Evolutionary conservation across 768 basidiomycete species (phyloP).

Genomic region (Udeniomyces megalosporus): DNA sequence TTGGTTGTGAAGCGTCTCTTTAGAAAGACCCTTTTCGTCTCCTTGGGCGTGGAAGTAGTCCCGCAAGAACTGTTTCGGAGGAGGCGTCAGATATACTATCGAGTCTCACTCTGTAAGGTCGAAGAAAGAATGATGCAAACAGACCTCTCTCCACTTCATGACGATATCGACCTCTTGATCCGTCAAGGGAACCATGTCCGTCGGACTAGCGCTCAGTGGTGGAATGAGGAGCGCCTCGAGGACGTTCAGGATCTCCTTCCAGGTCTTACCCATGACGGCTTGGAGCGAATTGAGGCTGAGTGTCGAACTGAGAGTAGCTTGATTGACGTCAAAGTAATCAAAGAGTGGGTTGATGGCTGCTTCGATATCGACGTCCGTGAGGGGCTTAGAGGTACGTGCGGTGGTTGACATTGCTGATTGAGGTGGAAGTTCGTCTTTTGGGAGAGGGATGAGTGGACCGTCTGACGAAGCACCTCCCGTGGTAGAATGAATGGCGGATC

Average conservation of each 20-base stretch:
- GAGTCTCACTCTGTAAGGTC: not conserved
- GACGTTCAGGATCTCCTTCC: slow-evolving; percentile 84
- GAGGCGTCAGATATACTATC: not conserved
- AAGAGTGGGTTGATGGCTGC: slow-evolving; percentile 78
- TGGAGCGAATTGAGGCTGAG: slow-evolving; percentile 57
- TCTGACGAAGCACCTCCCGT: not conserved
- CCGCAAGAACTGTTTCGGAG: slow-evolving; percentile 51
- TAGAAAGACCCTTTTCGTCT: slow-evolving; percentile 63
- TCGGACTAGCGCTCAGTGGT: slow-evolving; percentile 64
- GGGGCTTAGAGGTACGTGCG: slow-evolving; percentile 21
- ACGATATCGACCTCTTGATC: slow-evolving; percentile 97
- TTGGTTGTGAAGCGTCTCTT: slow-evolving; percentile 76
- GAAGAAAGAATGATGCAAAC: not conserved
- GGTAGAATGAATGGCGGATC: slow-evolving; percentile 6
- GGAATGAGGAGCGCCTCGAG: slow-evolving; percentile 82
- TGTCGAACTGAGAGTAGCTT: slow-evolving; percentile 76
- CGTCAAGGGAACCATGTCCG: slow-evolving; percentile 76
- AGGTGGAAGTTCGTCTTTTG: slow-evolving; percentile 11
- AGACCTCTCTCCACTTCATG: slow-evolving; percentile 84
- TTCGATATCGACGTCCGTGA: slow-evolving; percentile 89
- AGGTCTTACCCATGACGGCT: slow-evolving; percentile 79
- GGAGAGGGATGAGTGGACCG: slow-evolving; percentile 10
- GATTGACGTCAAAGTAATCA: slow-evolving; percentile 88
- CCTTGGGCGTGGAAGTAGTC: slow-evolving; percentile 93
- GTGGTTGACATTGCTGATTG: not conserved